Evolutionary conservation across 2,329 filamentous ascomycete genomes (phyloP).

Genomic region (Aspergillus novofumigatus): DNA sequence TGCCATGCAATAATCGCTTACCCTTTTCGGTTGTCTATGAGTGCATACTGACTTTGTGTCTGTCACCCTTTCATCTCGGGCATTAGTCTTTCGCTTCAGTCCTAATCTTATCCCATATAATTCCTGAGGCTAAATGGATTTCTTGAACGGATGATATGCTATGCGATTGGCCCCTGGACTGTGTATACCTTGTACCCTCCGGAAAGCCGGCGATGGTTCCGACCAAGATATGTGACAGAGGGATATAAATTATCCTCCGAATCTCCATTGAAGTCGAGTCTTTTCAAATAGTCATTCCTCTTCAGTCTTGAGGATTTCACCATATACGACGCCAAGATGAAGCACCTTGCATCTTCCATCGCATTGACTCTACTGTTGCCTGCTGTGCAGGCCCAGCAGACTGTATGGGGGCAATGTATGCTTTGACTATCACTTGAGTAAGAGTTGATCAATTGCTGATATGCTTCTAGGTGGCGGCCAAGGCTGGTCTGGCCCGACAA

Average conservation of each 20-base stretch:
- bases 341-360: background rate
- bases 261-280: background rate
- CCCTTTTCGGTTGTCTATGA: background rate
- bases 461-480: constrained; percentile 1
- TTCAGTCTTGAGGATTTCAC: background rate
- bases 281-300: background rate
- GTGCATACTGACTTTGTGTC: background rate
- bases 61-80: background rate
- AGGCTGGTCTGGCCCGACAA: constrained; percentile 4
- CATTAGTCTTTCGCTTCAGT: background rate
- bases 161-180: background rate
- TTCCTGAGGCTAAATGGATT: background rate
- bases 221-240: background rate
- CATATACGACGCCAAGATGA: background rate
- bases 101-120: too few species aligned
- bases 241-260: background rate
- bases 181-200: background rate
- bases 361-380: constrained; percentile 1
- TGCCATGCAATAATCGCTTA: background rate
- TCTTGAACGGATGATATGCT: background rate
- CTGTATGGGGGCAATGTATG: constrained; percentile 7
- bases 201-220: background rate
- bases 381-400: constrained; percentile 4
- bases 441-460: background rate
- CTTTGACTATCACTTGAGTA: background rate